These are phyloP conservation scores for Amphibolis antarctica DNA, from an alignment of 106 monocot genomes.

Conservation along the genomic window DNA sequence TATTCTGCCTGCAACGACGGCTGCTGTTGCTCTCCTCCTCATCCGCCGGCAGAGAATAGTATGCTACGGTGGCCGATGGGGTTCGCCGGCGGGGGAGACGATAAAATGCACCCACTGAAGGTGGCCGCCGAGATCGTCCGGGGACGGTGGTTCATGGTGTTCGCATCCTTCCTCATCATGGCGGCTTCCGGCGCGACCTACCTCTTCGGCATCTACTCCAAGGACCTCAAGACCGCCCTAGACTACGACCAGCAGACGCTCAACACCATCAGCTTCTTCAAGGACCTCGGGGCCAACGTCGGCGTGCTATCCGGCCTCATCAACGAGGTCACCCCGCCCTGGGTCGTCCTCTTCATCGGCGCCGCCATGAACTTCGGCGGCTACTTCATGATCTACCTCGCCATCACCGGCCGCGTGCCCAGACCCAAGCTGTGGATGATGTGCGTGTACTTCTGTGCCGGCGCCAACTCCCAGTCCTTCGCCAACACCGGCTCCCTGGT, in stretches of 20 bases:
- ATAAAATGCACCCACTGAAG: not conserved
- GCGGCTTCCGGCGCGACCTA: conserved; percentile 22
- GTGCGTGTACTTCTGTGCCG: conserved; percentile 19
- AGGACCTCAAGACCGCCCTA: conserved; percentile 19
- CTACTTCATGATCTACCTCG: conserved; percentile 26
- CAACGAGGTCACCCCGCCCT: conserved; percentile 24
- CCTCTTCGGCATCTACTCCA: conserved; percentile 28
- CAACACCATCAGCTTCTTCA: conserved; percentile 26
- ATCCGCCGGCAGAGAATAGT: too few species aligned
- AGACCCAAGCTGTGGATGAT: conserved; percentile 16
- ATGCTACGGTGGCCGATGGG: not conserved
- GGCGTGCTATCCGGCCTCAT: conserved; percentile 21
- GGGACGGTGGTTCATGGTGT: conserved; percentile 20
- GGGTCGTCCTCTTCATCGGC: conserved; percentile 22
- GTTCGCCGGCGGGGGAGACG: not conserved
- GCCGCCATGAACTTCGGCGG: conserved; percentile 20
- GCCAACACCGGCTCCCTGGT: conserved; percentile 26
- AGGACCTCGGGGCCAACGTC: conserved; percentile 28
- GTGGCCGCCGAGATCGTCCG: conserved; percentile 3
- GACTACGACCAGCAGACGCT: conserved; percentile 21
- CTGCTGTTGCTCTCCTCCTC: too few species aligned
- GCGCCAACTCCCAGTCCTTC: conserved; percentile 26
- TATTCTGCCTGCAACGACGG: too few species aligned
- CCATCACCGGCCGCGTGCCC: conserved; percentile 16
- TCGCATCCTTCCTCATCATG: conserved; percentile 21